Conservation (phyloP, 108 stramenopile species). For the Nitzschia sp. region DNA sequence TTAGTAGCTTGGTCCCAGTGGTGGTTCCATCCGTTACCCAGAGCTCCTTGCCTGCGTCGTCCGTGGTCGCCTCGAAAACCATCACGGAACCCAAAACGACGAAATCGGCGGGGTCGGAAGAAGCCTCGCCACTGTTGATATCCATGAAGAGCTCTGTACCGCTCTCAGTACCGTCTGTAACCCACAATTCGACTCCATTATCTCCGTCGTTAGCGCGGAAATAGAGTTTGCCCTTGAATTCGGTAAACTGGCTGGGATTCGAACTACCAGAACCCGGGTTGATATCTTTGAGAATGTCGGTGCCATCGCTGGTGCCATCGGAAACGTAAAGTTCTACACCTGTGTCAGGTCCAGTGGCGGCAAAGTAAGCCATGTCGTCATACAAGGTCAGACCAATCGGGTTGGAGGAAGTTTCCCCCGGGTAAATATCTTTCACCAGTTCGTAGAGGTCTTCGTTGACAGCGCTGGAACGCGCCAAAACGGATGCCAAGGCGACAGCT, state of each 20-base stretch:
- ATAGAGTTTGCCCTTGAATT: slow-evolving; percentile 10
- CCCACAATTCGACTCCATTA: slow-evolving; percentile 15
- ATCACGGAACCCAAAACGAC: neutral
- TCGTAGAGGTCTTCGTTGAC: neutral
- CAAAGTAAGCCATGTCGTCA: slow-evolving; percentile 4
- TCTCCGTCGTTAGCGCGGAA: slow-evolving; percentile 15
- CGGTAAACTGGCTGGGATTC: slow-evolving; percentile 8
- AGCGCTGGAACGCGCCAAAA: neutral
- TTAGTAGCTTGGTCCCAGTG: slow-evolving; percentile 7
- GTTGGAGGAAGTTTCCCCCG: slow-evolving; percentile 11
- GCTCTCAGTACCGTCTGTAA: slow-evolving; percentile 13
- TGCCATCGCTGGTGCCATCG: slow-evolving; percentile 6
- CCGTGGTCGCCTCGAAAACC: slow-evolving; percentile 8
- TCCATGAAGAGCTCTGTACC: slow-evolving; percentile 11
- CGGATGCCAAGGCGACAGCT: neutral
- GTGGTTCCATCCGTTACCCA: slow-evolving; percentile 20
- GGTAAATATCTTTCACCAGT: slow-evolving; percentile 20
- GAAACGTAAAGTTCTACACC: slow-evolving; percentile 15
- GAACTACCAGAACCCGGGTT: slow-evolving; percentile 12
- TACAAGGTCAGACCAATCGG: slow-evolving; percentile 20
- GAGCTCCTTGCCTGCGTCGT: neutral
- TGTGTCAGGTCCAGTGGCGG: slow-evolving; percentile 1
- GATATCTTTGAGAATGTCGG: slow-evolving; percentile 8
- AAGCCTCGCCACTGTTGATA: neutral
- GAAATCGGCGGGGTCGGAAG: slow-evolving; percentile 7